Evolutionary conservation across 106 monocot species (phyloP), one percentile per base, ranked within the genome.

Genomic region (Apostasia ramifera): DNA sequence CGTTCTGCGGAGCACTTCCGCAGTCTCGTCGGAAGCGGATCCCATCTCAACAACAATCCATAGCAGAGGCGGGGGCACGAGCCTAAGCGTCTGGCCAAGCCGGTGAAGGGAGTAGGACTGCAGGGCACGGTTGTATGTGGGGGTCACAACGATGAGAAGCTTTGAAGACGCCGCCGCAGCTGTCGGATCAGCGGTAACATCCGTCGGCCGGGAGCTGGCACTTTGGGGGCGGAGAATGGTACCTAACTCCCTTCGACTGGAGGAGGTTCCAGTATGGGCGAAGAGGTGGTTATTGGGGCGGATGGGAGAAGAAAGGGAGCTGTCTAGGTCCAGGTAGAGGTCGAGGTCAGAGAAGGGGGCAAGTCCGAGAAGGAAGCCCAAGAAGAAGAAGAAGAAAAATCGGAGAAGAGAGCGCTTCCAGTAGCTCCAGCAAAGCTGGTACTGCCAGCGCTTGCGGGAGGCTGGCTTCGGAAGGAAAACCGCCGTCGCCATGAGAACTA

Each of bases 11-110:
- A 95, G 84, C 46, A 86, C 44, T 13, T 85, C 80, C 1, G 88
- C 84, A 6, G 91, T 91, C 78, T 95, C 95, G 6, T 45, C 42
- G 3, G 86, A 78, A 3, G 80, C 82, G 10, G 63, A 13, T 6
- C 66, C 71, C 75, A 65, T 75, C 80, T 95, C 91, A 7, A 89
- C 88, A 15, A 95, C 95, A 53, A 95, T 69, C 95, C 95, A 95
- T 5, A 95, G 69, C 11, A 88, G 72, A 0, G 88, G 91, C 6
- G 78, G 78, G 9, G 55, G 73, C 3, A 91, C 84, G 5, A 91
- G 86, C 43, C 76, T 59, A 47, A 95, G 86, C 13, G 91, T 86
- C 74, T 86, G 83, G 47, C 68, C 88, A 37, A 95, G 63, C 47
- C 88, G 83, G 38, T 37, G 72, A 40, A 91, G 73, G 74, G 84